Percentiles rank a stretch among this genome's conserved stretches.
phyloP scores from a whole-genome alignment of 495 filamentous ascomycete genomes.

The Neurospora sublineolata region DNA sequence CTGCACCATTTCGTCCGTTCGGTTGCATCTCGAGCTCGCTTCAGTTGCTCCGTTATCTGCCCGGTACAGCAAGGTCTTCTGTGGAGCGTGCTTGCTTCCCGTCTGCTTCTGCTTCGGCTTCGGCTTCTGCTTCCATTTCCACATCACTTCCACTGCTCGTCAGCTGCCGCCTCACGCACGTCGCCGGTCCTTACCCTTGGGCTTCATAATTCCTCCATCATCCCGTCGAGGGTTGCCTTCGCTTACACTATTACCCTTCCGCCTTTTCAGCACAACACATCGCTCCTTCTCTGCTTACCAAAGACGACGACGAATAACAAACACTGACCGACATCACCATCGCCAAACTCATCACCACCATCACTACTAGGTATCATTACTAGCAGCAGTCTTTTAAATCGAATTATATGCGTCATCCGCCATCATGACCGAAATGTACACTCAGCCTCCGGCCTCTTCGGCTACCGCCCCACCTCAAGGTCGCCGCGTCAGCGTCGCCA shows the following conservation, averaged over 20 bases:
- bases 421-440: constrained; percentile 21
- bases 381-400: background rate
- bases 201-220: background rate
- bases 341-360: background rate
- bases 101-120: background rate
- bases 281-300: background rate
- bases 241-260: background rate
- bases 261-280: background rate
- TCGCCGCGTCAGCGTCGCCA: constrained; percentile 4
- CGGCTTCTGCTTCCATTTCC: background rate
- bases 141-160: background rate
- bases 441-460: constrained; percentile 12
- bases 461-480: constrained; percentile 10
- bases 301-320: background rate
- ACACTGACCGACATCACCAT: background rate
- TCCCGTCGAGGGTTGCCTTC: background rate
- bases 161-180: background rate
- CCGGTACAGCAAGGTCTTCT: background rate
- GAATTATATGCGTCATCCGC: constrained; percentile 2
- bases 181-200: background rate
- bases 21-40: background rate
- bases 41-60: background rate
- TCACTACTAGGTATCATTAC: background rate
- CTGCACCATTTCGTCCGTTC: background rate
- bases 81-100: background rate